phyloP scores from a whole-genome alignment of 129 eudicot species.

The Escallonia rubra region DNA sequence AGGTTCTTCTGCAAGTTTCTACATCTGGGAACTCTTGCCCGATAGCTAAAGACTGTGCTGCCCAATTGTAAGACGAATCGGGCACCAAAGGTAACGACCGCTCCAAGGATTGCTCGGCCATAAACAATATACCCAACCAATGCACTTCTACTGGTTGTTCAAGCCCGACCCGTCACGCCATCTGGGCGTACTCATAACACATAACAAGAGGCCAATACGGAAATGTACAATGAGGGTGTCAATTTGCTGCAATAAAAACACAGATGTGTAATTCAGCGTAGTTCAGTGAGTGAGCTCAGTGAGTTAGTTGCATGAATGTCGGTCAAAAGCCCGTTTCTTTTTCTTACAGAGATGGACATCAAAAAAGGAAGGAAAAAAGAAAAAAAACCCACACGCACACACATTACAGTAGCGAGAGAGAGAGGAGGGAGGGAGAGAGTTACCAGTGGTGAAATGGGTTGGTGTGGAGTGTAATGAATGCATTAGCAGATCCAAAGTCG shows the following conservation, averaged over 20 bases:
- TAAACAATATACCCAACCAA: background rate
- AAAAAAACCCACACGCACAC: no score
- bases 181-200: background rate
- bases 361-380: no score
- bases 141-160: background rate
- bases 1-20: slow-evolving; percentile 77
- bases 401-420: no score
- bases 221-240: background rate
- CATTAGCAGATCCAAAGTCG: no score
- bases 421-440: no score
- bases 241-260: background rate
- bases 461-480: no score
- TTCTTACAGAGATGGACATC: no score
- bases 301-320: background rate
- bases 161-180: background rate
- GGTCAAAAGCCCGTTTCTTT: no score
- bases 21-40: slow-evolving; percentile 54
- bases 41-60: no score
- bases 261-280: no score
- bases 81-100: background rate
- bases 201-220: background rate
- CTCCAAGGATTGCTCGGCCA: background rate
- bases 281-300: background rate
- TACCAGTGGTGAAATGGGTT: no score
- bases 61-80: background rate